A percentile compares a stretch with the other conserved stretches of the same genome.
Evolutionary conservation across 2,329 filamentous ascomycete species (phyloP).

Genomic region (Pyricularia sp.): DNA sequence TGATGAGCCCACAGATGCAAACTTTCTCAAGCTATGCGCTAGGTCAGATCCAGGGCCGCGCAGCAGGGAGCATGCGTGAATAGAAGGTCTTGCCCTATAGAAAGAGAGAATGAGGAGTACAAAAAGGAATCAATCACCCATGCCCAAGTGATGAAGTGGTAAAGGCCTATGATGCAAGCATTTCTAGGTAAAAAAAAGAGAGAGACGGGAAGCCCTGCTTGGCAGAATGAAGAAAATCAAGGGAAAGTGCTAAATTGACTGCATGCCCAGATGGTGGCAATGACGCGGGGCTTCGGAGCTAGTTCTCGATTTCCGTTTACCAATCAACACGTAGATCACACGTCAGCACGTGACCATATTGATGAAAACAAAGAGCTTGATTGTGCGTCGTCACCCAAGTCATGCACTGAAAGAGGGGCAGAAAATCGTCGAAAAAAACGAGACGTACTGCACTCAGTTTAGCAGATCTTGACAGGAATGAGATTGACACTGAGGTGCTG

Average conservation of each 20-base stretch:
- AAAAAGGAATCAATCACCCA: background rate
- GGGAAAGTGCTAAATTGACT: background rate
- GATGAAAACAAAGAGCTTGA: background rate
- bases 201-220: background rate
- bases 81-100: background rate
- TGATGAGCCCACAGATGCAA: background rate
- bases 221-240: background rate
- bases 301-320: background rate
- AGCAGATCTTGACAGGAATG: too few species aligned
- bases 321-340: slow-evolving; percentile 1
- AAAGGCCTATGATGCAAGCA: background rate
- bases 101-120: background rate
- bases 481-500: background rate
- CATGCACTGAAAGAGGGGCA: background rate
- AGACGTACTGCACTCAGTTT: too few species aligned
- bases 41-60: background rate
- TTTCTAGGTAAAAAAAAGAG: background rate
- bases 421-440: too few species aligned
- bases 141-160: background rate
- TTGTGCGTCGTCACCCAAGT: background rate
- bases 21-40: background rate
- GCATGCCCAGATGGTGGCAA: background rate
- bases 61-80: background rate
- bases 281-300: background rate
- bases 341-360: background rate